Base-by-base conservation (phyloP, 371 early-diverging fungal genomes). In the Funneliformis caledonium region DNA sequence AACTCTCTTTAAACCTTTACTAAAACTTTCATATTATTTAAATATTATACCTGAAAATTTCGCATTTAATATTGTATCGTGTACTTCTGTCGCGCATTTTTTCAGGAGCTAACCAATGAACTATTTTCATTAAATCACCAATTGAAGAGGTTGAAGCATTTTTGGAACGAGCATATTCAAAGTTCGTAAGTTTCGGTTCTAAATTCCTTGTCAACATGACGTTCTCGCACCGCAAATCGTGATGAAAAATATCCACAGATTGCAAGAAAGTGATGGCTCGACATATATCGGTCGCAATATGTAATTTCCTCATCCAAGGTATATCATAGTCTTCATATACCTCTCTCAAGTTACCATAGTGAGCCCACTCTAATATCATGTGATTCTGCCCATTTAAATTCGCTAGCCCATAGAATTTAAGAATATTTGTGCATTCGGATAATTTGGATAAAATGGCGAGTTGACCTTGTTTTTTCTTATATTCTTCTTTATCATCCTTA, bases 171-270 rank as follows among this genome's bases (percentile, higher is more conserved):
- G 74, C 52, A 4, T 45, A 33, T 19, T 73, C 74, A 42, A 80
- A 80, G 22, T 80, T 80, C 31, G 80, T 72, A 45, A 80, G 37
- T 52, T 80, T 80, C 9, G 80, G 61, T 61, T 72, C 80, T n/a
- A 26, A 19, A 37, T 45, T 19, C 19, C n/a, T 14, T 2, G 74
- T 73, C 37, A 73, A 56, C 74, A 78, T 26, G 50, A 78, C 43
- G 59, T 78, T 78, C 42, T 69, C 69, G 33, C 69, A 50, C 12
- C 79, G 69, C 31, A 78, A 69, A 50, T 78, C 79, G 52, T 78
- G 79, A 78, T 78, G 79, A 9, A 50, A 69, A n/a, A 78, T 69
- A 7, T 67, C 37, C 8, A 50, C 52, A 22, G 79, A 61, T 4
- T 78, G 56, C n/a, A 78, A 67, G 26, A 78, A 78, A 37, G 69